Base-by-base conservation (phyloP, 2,329 filamentous ascomycete species). In the Colletotrichum theobromicola region DNA sequence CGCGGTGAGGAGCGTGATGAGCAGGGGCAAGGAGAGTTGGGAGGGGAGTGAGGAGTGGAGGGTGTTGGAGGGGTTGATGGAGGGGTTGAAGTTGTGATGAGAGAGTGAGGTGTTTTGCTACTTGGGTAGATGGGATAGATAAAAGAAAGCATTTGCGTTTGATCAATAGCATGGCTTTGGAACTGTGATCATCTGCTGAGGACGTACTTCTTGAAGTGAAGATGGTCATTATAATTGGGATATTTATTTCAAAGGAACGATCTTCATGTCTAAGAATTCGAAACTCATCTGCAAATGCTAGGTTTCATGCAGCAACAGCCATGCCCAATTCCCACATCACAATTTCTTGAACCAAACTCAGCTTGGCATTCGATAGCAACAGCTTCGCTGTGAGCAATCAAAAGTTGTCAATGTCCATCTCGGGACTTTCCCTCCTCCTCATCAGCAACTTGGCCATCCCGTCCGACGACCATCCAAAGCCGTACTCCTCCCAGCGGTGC, bases 1-100 rank as follows among this genome's bases (percentile, higher is more conserved):
- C 82, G 96, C 96, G 13, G 88, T 98, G 4, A 88, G 95, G 68
- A 95, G 94, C 66, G 93, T 98, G 8, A 89, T 97, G 88, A 94
- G 95, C 0, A 94, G 94, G 81, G 96, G 91, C 0, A 96, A 91
- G 85, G 94, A 95, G 79, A 89, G 84, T 15, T 98, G 96, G 95
- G 95, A 98, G 84, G 95, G 90, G 13, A 94, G 88, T 34, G 86
- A 88, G 53, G 93, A 90, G 32, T 97, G 92, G 93, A 87, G 87
- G 61, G 88, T 84, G 75, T 82, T 97, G 80, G 85, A 90, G 80
- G 87, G 84, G 6, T 79, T 90, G 78, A 81, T 93, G 84, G 87
- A 91, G 58, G 90, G 89, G 7, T 79, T 93, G 78, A 90, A 87
- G 79, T 26, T 75, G 58, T 75, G 42, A 50, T 50, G 42, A 2